phyloP scores from a whole-genome alignment of 192 early-diverging fungal genomes.

The Coemansia umbellata region DNA sequence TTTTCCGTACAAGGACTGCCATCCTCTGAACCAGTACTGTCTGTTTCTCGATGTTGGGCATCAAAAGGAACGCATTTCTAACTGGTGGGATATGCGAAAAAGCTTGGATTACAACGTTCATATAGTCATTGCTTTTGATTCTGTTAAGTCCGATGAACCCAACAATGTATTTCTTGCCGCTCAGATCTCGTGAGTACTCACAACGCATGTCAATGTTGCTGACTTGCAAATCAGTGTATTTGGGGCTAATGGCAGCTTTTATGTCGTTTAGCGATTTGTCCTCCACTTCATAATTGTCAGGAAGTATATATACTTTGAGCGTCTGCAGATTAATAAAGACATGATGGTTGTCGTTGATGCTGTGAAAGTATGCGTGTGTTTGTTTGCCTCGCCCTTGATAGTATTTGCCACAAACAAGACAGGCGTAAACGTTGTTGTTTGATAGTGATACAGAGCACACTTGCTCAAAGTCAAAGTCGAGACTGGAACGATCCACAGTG shows the following conservation, averaged over 20 bases:
- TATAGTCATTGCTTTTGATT: conserved; percentile 91
- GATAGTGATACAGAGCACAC: conserved; percentile 93
- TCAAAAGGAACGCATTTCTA: conserved; percentile 72
- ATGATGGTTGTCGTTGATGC: conserved; percentile 91
- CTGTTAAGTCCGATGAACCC: conserved; percentile 95
- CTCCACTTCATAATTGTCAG: conserved; percentile 88
- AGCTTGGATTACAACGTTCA: conserved; percentile 88
- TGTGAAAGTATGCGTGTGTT: conserved; percentile 95
- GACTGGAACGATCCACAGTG: conserved; percentile 75
- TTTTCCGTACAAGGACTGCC: conserved; percentile 75
- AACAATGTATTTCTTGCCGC: conserved; percentile 78
- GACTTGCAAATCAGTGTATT: conserved; percentile 68
- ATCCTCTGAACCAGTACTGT: conserved; percentile 69
- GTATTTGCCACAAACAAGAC: conserved; percentile 95
- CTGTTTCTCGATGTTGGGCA: conserved; percentile 24
- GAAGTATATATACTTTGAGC: conserved; percentile 82
- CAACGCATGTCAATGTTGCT: conserved; percentile 57
- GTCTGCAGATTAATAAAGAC: conserved; percentile 91
- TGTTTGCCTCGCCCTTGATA: conserved; percentile 87
- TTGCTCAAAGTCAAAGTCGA: conserved; percentile 99
- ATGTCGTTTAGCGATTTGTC: conserved; percentile 89
- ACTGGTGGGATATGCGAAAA: conserved; percentile 81
- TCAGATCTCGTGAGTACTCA: conserved; percentile 67
- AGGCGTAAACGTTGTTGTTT: conserved; percentile 92
- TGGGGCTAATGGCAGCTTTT: conserved; percentile 83